phyloP scores from a whole-genome alignment of 139 green algal species.

The Chlamydomonas sp. region DNA sequence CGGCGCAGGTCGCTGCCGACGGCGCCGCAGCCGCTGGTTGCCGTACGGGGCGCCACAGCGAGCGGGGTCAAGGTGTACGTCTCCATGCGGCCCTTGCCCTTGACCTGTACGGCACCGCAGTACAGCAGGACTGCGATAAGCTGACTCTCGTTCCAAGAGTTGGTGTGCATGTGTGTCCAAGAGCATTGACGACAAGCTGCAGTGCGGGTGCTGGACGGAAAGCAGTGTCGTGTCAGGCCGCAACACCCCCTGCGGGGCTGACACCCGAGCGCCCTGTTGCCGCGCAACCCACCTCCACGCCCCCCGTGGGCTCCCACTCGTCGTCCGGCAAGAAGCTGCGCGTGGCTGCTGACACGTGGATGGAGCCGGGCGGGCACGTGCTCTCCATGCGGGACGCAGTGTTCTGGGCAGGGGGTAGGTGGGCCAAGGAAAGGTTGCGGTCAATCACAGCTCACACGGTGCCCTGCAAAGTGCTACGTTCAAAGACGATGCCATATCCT shows the following conservation, averaged over 20 bases:
- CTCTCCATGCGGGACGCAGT: not conserved
- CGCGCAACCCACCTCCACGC: not conserved
- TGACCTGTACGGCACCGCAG: not conserved
- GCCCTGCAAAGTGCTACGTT: too few species aligned
- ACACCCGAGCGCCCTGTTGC: not conserved
- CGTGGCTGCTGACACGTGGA: not conserved
- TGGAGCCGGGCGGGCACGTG: not conserved
- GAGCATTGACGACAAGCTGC: not conserved
- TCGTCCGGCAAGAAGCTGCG: not conserved
- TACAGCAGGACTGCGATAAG: too few species aligned
- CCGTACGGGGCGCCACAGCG: too few species aligned
- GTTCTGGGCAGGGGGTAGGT: not conserved
- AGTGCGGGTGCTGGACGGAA: not conserved
- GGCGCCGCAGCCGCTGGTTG: too few species aligned
- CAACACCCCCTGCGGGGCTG: not conserved
- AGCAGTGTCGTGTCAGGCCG: not conserved
- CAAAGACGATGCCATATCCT: too few species aligned
- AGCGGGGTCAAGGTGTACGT: not conserved
- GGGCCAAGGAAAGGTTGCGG: not conserved
- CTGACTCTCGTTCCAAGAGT: too few species aligned
- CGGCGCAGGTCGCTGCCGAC: too few species aligned
- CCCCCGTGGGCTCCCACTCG: not conserved
- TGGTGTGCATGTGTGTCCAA: not conserved
- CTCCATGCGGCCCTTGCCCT: conserved; percentile 18
- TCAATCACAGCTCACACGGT: not conserved